A percentile compares a stretch with the other conserved stretches of the same genome.
Evolutionary conservation across 164 flowering plant species (phyloP).

Genomic region (grape (Vitis vinifera)): ASM3070453v1 NC_081808.1:2660001-2660500

Average conservation of each 20-base stretch:
- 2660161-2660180: slow-evolving; percentile 91
- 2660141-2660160: slow-evolving; percentile 95
- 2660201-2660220: slow-evolving; percentile 80
- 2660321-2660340: slow-evolving; percentile 96
- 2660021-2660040: too few relatives aligned
- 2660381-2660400: slow-evolving; percentile 90
- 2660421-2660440: slow-evolving; percentile 96
- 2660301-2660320: slow-evolving; percentile 70
- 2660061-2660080: slow-evolving; percentile 9
- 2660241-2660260: slow-evolving; percentile 93
- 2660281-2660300: slow-evolving; percentile 74
- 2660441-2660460: slow-evolving; percentile 79
- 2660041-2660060: slow-evolving; percentile 5
- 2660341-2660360: slow-evolving; percentile 94
- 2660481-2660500: slow-evolving; percentile 39
- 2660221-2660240: slow-evolving; percentile 91
- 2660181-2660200: slow-evolving; percentile 78
- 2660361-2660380: slow-evolving; percentile 93
- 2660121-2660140: slow-evolving; percentile 90
- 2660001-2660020: too few relatives aligned
- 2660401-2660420: slow-evolving; percentile 93
- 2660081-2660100: slow-evolving; percentile 78
- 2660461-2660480: slow-evolving; percentile 86
- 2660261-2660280: slow-evolving; percentile 89
- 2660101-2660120: slow-evolving; percentile 74